phyloP scores from a whole-genome alignment of 208 protist genomes.

The Leptomonas pyrrhocoris region DNA sequence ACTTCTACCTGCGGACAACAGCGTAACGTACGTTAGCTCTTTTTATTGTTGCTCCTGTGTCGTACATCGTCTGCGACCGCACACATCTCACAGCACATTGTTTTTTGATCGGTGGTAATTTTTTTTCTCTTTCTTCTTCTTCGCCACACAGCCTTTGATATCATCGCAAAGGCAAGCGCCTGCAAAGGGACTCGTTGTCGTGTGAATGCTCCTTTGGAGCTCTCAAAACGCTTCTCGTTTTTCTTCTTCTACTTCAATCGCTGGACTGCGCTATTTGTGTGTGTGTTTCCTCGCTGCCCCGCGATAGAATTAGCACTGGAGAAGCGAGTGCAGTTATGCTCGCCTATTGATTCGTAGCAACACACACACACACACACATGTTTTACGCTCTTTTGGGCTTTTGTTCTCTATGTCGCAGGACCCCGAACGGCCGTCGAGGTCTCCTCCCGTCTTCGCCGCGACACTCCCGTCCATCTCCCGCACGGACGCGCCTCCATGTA shows the following conservation, averaged over 20 bases:
- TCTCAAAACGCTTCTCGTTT: no score
- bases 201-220: neutral
- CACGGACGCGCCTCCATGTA: neutral
- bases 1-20: no score
- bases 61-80: no score
- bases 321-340: no score
- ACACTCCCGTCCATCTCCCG: no score
- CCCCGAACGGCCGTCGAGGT: no score
- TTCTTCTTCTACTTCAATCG: neutral
- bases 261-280: constrained; percentile 10
- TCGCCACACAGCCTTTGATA: no score
- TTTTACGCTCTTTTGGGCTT: neutral
- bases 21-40: neutral
- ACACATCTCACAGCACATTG: neutral
- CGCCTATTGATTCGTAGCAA: neutral
- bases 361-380: constrained; percentile 12
- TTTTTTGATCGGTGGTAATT: neutral
- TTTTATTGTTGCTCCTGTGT: neutral
- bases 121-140: constrained; percentile 11
- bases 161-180: no score
- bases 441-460: no score
- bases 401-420: neutral
- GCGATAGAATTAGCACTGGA: no score
- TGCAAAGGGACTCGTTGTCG: no score
- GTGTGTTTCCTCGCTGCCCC: neutral